A percentile compares a stretch with the other conserved stretches of the same genome.
Evolutionary conservation across 495 filamentous ascomycete genomes (phyloP).

Genomic region (Aspergillus homomorphus): DNA sequence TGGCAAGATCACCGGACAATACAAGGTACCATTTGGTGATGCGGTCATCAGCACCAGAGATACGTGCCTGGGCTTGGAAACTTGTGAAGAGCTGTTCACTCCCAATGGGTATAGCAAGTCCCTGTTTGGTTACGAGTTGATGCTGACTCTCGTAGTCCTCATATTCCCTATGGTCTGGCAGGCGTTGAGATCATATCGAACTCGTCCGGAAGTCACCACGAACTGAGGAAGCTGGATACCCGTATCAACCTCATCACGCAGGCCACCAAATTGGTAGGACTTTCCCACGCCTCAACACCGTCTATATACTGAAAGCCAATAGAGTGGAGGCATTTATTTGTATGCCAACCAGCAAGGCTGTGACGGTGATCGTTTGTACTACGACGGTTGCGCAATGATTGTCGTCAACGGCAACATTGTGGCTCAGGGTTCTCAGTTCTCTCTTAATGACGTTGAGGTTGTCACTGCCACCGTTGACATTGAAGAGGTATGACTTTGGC

Average conservation of each 20-base stretch:
- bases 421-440: conserved; percentile 72
- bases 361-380: conserved; percentile 66
- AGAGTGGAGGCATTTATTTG: conserved; percentile 72
- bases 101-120: conserved; percentile 46
- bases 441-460: conserved; percentile 79
- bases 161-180: conserved; percentile 36
- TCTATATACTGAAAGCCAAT: conserved; percentile 7
- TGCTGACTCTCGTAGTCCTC: conserved; percentile 25
- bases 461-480: conserved; percentile 78
- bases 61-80: conserved; percentile 68
- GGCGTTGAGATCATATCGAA: conserved; percentile 77
- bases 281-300: background rate
- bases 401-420: conserved; percentile 70
- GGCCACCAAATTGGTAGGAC: conserved; percentile 61
- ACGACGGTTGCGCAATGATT: conserved; percentile 76
- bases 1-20: conserved; percentile 56
- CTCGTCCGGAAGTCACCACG: conserved; percentile 68
- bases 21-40: conserved; percentile 71
- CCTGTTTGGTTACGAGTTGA: background rate
- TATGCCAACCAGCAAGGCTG: conserved; percentile 74
- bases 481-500: conserved; percentile 59
- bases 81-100: conserved; percentile 78
- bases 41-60: conserved; percentile 69
- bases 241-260: conserved; percentile 72
- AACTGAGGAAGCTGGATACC: conserved; percentile 70